A percentile compares a stretch with the other conserved stretches of the same genome.
Evolutionary conservation across 202 grass and related monocot species (phyloP).

Genomic region (Digitaria exilis): DNA sequence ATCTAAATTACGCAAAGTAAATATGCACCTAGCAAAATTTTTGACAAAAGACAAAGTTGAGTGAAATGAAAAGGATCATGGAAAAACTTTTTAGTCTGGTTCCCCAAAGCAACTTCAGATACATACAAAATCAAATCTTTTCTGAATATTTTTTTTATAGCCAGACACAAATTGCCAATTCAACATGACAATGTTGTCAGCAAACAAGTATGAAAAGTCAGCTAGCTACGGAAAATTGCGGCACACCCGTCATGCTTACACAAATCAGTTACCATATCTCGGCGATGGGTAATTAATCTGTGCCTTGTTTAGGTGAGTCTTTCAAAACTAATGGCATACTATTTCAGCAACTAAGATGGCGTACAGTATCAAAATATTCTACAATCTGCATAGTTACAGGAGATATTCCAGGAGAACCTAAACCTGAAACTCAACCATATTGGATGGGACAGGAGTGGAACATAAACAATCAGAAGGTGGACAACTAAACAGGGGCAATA

Average conservation of each 20-base stretch:
- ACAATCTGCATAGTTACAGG: constrained; percentile 8
- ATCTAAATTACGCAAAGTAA: constrained; percentile 11
- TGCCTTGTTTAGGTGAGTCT: background rate
- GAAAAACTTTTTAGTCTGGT: background rate
- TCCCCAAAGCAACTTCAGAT: constrained; percentile 1
- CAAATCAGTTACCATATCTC: background rate
- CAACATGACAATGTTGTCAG: background rate
- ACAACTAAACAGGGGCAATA: constrained; percentile 21
- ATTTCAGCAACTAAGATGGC: constrained; percentile 18
- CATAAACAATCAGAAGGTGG: background rate
- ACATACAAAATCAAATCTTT: background rate
- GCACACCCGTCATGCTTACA: background rate
- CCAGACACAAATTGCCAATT: background rate
- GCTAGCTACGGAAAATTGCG: constrained; percentile 3
- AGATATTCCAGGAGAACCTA: background rate
- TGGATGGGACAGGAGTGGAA: background rate
- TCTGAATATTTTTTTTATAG: constrained; percentile 12
- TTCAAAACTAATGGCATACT: background rate
- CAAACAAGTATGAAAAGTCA: background rate
- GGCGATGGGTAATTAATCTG: background rate
- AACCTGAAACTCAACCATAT: background rate
- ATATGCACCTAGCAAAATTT: constrained; percentile 23
- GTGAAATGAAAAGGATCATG: background rate
- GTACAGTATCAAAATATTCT: constrained; percentile 16
- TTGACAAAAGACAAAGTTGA: background rate